phyloP scores from a whole-genome alignment of 495 filamentous ascomycete species.

The Trichoderma orchidacearum region DNA sequence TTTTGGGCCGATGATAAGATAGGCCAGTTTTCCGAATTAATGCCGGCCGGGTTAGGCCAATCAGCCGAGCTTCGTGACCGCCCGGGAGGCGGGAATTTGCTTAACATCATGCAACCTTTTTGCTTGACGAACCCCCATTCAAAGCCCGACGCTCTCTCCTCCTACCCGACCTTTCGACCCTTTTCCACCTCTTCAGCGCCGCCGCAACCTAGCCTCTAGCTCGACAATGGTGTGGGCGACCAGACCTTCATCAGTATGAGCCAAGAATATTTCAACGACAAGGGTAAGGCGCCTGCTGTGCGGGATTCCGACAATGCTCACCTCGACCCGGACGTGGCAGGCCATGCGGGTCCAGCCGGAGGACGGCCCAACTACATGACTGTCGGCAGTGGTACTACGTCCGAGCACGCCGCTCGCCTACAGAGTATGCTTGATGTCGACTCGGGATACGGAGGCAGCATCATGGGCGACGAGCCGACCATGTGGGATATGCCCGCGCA shows the following conservation, averaged over 20 bases:
- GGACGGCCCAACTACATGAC: slow-evolving; percentile 64
- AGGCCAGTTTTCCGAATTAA: not conserved
- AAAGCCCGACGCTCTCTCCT: not conserved
- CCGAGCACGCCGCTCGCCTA: slow-evolving; percentile 50
- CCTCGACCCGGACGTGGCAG: slow-evolving; percentile 3
- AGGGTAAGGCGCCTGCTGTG: slow-evolving; percentile 19
- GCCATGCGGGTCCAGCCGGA: slow-evolving; percentile 3
- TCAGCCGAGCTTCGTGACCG: not conserved
- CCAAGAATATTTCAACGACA: slow-evolving; percentile 49
- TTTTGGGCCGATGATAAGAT: not conserved
- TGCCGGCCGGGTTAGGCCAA: not conserved
- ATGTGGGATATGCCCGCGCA: slow-evolving; percentile 13
- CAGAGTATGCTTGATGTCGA: slow-evolving; percentile 70
- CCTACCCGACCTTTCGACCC: not conserved
- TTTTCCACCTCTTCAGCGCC: not conserved
- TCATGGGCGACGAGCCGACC: slow-evolving; percentile 33
- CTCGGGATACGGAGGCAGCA: slow-evolving; percentile 82
- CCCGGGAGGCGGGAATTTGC: not conserved
- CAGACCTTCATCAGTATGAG: slow-evolving; percentile 41
- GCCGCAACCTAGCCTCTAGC: not conserved
- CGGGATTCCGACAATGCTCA: slow-evolving; percentile 9
- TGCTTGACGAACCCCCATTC: not conserved
- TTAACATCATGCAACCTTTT: slow-evolving; percentile 1
- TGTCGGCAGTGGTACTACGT: slow-evolving; percentile 69
- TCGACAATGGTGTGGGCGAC: slow-evolving; percentile 1